phyloP scores from a whole-genome alignment of 345 rosid genomes.

The Capsella bursapastoris region DNA sequence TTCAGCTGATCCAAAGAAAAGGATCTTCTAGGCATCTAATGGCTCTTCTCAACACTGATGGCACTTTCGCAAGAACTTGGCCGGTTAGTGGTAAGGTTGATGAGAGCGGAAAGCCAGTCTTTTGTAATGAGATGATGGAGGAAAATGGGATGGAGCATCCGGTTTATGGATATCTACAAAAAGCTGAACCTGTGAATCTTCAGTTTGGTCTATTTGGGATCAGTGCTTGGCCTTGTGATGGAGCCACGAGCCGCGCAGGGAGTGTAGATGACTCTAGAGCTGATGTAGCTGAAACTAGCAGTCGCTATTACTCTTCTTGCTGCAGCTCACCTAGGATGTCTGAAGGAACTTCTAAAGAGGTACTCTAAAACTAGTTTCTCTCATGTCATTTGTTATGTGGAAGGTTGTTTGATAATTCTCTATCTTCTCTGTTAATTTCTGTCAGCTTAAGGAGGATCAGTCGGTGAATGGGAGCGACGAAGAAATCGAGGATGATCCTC shows the following conservation, averaged over 20 bases:
- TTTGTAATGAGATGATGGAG: constrained; percentile 44
- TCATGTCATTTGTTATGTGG: not conserved
- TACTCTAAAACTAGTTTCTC: constrained; percentile 28
- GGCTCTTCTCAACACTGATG: constrained; percentile 97
- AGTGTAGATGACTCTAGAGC: constrained; percentile 88
- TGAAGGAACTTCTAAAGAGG: constrained; percentile 94
- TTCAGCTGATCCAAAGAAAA: constrained; percentile 91
- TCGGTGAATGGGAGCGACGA: constrained; percentile 98
- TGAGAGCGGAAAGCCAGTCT: constrained; percentile 53
- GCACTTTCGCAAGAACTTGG: constrained; percentile 96
- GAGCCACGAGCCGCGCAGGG: constrained; percentile 88
- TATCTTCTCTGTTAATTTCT: not conserved
- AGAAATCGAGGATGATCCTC: constrained; percentile 77
- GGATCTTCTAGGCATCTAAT: constrained; percentile 95
- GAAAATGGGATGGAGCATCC: constrained; percentile 65
- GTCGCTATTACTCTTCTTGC: constrained; percentile 85
- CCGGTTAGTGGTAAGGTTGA: constrained; percentile 67
- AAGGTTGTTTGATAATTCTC: constrained; percentile 4
- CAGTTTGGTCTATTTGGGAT: constrained; percentile 95
- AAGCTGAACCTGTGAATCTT: constrained; percentile 94
- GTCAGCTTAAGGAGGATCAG: constrained; percentile 85
- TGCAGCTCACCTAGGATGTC: constrained; percentile 95
- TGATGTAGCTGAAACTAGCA: constrained; percentile 78
- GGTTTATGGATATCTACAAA: constrained; percentile 77
- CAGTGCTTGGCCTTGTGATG: constrained; percentile 98